Conservation (phyloP, 176 grass and related monocot species). For the Phoenix dactylifera region DNA sequence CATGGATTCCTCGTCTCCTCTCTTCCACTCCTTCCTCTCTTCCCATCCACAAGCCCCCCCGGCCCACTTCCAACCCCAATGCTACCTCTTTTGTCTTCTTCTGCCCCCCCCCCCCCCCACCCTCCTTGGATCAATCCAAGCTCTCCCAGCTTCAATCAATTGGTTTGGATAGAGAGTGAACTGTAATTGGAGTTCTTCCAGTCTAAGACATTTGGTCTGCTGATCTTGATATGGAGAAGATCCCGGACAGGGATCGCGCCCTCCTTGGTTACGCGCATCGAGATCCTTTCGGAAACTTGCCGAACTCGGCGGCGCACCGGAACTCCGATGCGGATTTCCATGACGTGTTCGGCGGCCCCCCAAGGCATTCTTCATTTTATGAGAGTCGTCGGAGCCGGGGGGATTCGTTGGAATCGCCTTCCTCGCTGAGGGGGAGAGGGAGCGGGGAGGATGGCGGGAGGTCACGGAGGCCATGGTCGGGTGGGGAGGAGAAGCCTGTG, state of each 20-base stretch:
- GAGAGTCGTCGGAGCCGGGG: slow-evolving; percentile 22
- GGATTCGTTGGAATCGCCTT: slow-evolving; percentile 38
- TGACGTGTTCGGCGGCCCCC: slow-evolving; percentile 85
- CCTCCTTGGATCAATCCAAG: no score
- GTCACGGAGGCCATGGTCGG: not conserved
- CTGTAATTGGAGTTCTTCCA: no score
- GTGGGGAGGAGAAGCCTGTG: slow-evolving; percentile 34
- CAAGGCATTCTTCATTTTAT: slow-evolving; percentile 45
- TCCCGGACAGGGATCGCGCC: not conserved
- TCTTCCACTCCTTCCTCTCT: no score
- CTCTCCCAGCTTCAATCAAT: no score
- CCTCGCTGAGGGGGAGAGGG: slow-evolving; percentile 24
- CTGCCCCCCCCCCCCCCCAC: no score
- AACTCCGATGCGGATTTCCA: slow-evolving; percentile 53
- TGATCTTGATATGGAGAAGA: not conserved
- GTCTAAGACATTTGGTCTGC: no score
- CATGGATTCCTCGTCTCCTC: no score
- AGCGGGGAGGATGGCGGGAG: slow-evolving; percentile 3
- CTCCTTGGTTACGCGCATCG: not conserved
- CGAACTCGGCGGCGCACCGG: slow-evolving; percentile 2
- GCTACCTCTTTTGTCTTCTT: no score
- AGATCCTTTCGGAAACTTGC: slow-evolving; percentile 4
- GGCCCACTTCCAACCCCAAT: no score
- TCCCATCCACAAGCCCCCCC: no score
- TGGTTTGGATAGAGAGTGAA: no score